phyloP scores from a whole-genome alignment of 768 basidiomycete species.

The Holtermanniella nyarrowii region DNA sequence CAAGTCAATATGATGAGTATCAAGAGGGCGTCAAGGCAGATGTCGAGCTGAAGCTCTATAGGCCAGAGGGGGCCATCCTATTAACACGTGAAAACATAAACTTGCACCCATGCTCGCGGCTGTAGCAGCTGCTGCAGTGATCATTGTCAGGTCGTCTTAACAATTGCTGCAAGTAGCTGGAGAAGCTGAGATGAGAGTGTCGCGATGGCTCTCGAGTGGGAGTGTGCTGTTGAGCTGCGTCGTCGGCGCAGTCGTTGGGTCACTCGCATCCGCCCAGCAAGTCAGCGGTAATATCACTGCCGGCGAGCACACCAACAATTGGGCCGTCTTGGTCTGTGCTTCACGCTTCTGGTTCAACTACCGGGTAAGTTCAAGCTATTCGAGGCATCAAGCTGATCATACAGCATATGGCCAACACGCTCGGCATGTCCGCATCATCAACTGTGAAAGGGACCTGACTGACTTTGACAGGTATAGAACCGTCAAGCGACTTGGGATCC shows the following conservation, averaged over 20 bases:
- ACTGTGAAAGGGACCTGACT: not conserved
- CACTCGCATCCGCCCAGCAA: slow-evolving; percentile 11
- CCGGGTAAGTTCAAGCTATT: slow-evolving; percentile 50
- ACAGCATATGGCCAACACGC: slow-evolving; percentile 97
- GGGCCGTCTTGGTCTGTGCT: slow-evolving; percentile 92
- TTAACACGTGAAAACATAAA: too few species aligned
- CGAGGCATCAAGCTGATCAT: not conserved
- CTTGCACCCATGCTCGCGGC: too few species aligned
- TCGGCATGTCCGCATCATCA: slow-evolving; percentile 62
- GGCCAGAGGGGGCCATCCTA: too few species aligned
- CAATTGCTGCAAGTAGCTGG: too few species aligned
- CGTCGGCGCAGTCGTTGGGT: slow-evolving; percentile 1
- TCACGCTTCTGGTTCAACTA: slow-evolving; percentile 99
- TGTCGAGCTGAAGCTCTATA: too few species aligned
- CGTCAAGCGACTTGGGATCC: slow-evolving; percentile 93
- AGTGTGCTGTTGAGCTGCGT: not conserved
- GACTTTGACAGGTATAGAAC: slow-evolving; percentile 73
- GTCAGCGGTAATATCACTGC: slow-evolving; percentile 9
- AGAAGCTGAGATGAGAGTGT: too few species aligned
- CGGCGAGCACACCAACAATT: slow-evolving; percentile 78
- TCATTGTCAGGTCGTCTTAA: too few species aligned
- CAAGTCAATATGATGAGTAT: too few species aligned
- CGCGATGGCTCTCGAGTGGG: too few species aligned
- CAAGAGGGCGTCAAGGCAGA: too few species aligned
- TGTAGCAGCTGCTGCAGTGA: too few species aligned